Conservation (phyloP, 208 protist species). For the Plasmodiophora brassicae region DNA sequence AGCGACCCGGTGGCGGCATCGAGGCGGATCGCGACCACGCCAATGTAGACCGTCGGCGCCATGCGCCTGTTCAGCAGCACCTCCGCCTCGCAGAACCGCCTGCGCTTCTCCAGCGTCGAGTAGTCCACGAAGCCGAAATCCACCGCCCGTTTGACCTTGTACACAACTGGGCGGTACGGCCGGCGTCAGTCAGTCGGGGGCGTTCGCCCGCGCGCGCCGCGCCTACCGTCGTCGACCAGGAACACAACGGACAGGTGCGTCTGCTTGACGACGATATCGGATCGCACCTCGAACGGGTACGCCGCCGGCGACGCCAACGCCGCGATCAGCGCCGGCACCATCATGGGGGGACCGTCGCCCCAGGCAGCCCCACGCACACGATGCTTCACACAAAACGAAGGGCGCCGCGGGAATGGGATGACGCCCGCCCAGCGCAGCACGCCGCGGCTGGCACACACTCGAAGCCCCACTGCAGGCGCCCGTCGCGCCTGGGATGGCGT, state of each 20-base stretch:
- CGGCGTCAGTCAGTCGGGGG: not conserved
- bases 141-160: not conserved
- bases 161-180: not conserved
- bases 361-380: too few relatives aligned
- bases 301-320: too few relatives aligned
- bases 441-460: too few relatives aligned
- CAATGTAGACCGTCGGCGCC: not conserved
- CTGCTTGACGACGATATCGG: too few relatives aligned
- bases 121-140: slow-evolving; percentile 17
- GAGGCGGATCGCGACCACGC: not conserved
- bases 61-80: not conserved
- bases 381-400: too few relatives aligned
- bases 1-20: not conserved
- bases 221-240: slow-evolving; percentile 19
- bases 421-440: too few relatives aligned
- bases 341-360: not conserved
- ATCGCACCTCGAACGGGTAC: too few relatives aligned
- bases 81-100: not conserved
- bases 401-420: too few relatives aligned
- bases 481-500: too few relatives aligned
- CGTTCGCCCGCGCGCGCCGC: too few relatives aligned
- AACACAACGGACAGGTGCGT: not conserved
- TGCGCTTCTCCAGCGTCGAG: not conserved
- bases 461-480: too few relatives aligned
- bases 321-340: not conserved